A percentile compares a stretch with the other conserved stretches of the same genome.
phyloP scores from a whole-genome alignment of 169 alveolate species.

The Theileria orientalis region DNA sequence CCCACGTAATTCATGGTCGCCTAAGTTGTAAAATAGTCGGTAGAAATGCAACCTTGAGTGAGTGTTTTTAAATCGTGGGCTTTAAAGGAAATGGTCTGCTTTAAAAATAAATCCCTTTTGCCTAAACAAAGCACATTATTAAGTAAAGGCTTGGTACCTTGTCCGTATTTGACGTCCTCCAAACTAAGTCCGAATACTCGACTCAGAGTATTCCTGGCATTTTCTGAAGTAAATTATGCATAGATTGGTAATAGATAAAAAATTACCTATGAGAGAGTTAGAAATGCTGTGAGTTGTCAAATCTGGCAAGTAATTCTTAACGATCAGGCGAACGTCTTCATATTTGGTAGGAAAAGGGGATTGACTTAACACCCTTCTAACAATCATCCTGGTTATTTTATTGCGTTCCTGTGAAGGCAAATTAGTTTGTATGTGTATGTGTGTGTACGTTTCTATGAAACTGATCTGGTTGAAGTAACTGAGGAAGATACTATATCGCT shows the following conservation, averaged over 20 bases:
- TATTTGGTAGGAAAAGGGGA: constrained; percentile 56
- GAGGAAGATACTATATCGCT: background rate
- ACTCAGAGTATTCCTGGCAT: constrained; percentile 27
- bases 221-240: constrained; percentile 11
- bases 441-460: no score
- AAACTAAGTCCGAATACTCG: constrained; percentile 41
- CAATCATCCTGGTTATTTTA: constrained; percentile 24
- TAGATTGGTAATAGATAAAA: background rate
- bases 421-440: background rate
- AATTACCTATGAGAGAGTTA: background rate
- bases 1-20: constrained; percentile 66
- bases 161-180: constrained; percentile 28
- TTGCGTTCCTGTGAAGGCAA: constrained; percentile 24
- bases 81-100: constrained; percentile 57
- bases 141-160: constrained; percentile 14
- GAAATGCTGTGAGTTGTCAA: constrained; percentile 6
- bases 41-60: constrained; percentile 21
- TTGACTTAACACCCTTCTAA: constrained; percentile 39
- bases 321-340: constrained; percentile 48
- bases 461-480: no score
- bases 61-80: constrained; percentile 52
- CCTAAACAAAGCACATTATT: background rate
- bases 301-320: constrained; percentile 26
- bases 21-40: background rate
- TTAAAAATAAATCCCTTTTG: constrained; percentile 45